phyloP scores from a whole-genome alignment of 2,329 filamentous ascomycete genomes.

The Geosmithia morbida region DNA sequence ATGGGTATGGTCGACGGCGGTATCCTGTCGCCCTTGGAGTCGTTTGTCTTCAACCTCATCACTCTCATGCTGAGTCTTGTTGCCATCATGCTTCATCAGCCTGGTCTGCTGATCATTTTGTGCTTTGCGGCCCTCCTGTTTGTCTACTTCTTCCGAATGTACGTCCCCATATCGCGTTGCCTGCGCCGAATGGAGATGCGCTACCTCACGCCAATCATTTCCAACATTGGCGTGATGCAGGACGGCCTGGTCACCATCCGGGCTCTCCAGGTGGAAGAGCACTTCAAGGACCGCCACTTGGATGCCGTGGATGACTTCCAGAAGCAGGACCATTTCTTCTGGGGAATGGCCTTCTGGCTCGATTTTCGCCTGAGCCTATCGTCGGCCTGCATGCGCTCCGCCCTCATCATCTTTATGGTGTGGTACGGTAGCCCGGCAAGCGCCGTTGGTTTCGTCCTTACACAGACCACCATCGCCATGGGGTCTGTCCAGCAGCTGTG shows the following conservation, averaged over 20 bases:
- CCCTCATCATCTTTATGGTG: slow-evolving; percentile 60
- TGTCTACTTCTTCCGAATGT: slow-evolving; percentile 58
- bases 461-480: slow-evolving; percentile 26
- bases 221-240: slow-evolving; percentile 79
- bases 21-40: slow-evolving; percentile 61
- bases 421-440: slow-evolving; percentile 63
- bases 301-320: slow-evolving; percentile 77
- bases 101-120: slow-evolving; percentile 61
- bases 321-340: slow-evolving; percentile 93
- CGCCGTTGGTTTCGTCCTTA: slow-evolving; percentile 70
- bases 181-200: slow-evolving; percentile 79
- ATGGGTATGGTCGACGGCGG: slow-evolving; percentile 81
- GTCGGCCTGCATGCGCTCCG: slow-evolving; percentile 59
- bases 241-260: slow-evolving; percentile 79
- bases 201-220: slow-evolving; percentile 75
- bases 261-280: slow-evolving; percentile 63
- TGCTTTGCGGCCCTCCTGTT: slow-evolving; percentile 53
- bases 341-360: slow-evolving; percentile 76
- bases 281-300: slow-evolving; percentile 71
- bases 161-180: slow-evolving; percentile 72
- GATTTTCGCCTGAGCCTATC: slow-evolving; percentile 51
- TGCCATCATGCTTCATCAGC: slow-evolving; percentile 69
- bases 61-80: slow-evolving; percentile 58
- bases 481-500: slow-evolving; percentile 41
- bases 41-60: slow-evolving; percentile 55